phyloP scores from a whole-genome alignment of 2,329 filamentous ascomycete species.

The Diaporthe citriasiana region DNA sequence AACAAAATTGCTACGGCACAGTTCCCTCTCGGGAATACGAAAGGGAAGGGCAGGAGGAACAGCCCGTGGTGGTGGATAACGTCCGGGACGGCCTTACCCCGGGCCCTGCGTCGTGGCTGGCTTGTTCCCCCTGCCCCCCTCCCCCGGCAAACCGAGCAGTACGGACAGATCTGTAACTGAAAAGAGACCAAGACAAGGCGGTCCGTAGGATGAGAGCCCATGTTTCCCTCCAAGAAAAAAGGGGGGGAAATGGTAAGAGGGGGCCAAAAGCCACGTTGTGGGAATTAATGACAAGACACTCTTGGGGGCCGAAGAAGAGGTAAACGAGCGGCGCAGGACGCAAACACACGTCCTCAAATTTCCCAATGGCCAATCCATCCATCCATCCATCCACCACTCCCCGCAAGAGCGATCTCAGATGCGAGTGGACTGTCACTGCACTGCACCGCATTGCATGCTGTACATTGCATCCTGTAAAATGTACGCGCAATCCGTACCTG shows the following conservation, averaged over 20 bases:
- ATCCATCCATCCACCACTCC: background rate
- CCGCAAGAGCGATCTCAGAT: conserved; percentile 18
- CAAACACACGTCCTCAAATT: background rate
- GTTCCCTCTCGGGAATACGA: background rate
- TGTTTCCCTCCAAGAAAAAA: background rate
- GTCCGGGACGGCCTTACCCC: background rate
- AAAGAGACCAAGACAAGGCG: background rate
- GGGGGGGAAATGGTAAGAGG: background rate
- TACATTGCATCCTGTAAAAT: conserved; percentile 30
- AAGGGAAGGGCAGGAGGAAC: background rate
- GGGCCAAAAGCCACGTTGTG: conserved; percentile 36
- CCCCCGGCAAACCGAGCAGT: background rate
- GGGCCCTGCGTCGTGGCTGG: background rate
- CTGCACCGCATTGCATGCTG: background rate
- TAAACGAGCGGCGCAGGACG: background rate
- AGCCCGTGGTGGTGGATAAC: background rate
- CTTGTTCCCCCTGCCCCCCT: background rate
- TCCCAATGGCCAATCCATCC: background rate
- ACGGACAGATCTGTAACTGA: conserved; percentile 21
- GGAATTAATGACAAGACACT: conserved; percentile 17
- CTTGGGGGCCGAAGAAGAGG: background rate
- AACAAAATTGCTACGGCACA: background rate
- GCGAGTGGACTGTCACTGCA: background rate
- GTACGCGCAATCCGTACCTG: background rate
- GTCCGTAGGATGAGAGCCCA: conserved; percentile 14